Conservation (phyloP, 305 asterid genomes). For the Rubia tinctorum region DNA sequence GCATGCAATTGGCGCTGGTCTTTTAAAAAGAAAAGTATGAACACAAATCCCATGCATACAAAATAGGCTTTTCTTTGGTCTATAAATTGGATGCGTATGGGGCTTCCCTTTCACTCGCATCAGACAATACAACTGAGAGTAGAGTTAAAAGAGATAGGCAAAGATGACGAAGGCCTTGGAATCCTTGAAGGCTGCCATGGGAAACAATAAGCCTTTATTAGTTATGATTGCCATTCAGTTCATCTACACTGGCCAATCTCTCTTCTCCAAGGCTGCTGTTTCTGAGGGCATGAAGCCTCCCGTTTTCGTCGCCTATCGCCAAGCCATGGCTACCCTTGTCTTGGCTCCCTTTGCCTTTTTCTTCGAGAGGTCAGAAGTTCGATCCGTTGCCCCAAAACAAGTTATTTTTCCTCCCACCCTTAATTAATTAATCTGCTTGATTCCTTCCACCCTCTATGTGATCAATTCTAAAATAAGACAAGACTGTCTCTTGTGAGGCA, state of each 20-base stretch:
- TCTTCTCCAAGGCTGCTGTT: slow-evolving; percentile 35
- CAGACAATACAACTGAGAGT: too few relatives aligned
- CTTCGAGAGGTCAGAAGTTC: slow-evolving; percentile 35
- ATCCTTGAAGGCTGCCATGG: neutral
- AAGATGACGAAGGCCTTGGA: slow-evolving; percentile 13
- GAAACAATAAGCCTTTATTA: slow-evolving; percentile 30
- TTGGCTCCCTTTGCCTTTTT: slow-evolving; percentile 65
- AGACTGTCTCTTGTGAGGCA: too few relatives aligned
- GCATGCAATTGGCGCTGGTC: slow-evolving; percentile 8
- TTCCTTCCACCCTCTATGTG: neutral
- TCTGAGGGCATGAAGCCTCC: slow-evolving; percentile 36
- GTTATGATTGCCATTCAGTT: slow-evolving; percentile 44
- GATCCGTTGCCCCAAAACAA: neutral
- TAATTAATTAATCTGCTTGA: neutral
- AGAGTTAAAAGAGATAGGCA: neutral
- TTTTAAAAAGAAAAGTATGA: neutral
- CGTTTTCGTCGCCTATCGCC: slow-evolving; percentile 52
- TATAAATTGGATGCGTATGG: too few relatives aligned
- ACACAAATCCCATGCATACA: slow-evolving; percentile 6
- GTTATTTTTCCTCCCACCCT: neutral
- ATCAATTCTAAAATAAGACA: too few relatives aligned
- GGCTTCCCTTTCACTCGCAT: too few relatives aligned
- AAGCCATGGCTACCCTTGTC: slow-evolving; percentile 50
- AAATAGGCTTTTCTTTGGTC: neutral
- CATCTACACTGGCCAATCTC: slow-evolving; percentile 36